Evolutionary conservation across 108 stramenopile genomes (phyloP), one percentile per base, ranked within the genome.

Genomic region (Nannochloropsis salina): DNA sequence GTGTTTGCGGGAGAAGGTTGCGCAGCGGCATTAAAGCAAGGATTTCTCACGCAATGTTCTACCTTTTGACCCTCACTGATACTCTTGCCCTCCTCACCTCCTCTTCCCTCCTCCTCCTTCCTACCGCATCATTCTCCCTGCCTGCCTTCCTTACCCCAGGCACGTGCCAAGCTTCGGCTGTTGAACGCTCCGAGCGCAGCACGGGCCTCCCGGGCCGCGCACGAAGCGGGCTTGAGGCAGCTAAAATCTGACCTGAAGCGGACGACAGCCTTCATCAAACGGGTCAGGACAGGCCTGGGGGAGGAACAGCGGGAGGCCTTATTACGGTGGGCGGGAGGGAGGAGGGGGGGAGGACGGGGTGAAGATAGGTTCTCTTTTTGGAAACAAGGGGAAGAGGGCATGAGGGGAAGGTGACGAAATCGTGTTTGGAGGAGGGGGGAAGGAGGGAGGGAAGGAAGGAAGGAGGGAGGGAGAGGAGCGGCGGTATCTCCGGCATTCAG

Each of bases 161-260:
- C 42, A 6, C 43, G 1, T 44, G 42, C 42, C 20, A 83, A 84
- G 83, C 83, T 89, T 5, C 84, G 88, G 15, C 82, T 45, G 18
- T 83, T 82, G 51, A 86, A 89, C 61, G 83, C 88, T 41, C 85
- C 85, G 2, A 85, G 47, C 79, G 88, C 88, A 9, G 82, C 86
- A n/a, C 44, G 82, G 47, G 82, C 43, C 2, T 86, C 85, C 2
- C 42, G 88, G 20, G 88, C 87, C 15, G 22, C 21, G 40, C 85
- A 85, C 82, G 85, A 89, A 44, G 88, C 88, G 10, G 86, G 84
- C 86, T 88, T 96, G 89, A 94, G 94, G 83, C 87, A 88, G 42
- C 91, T 98, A 45, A 98, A 98, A 85, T 94, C 95, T 43, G 96
- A 98, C 90, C 91, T 98, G 84, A 98, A 98, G 91, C 95, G 95